A percentile compares a stretch with the other conserved stretches of the same genome.
Conservation (phyloP, 352 stramenopile genomes). For the Phytopythium kandeliae region DNA sequence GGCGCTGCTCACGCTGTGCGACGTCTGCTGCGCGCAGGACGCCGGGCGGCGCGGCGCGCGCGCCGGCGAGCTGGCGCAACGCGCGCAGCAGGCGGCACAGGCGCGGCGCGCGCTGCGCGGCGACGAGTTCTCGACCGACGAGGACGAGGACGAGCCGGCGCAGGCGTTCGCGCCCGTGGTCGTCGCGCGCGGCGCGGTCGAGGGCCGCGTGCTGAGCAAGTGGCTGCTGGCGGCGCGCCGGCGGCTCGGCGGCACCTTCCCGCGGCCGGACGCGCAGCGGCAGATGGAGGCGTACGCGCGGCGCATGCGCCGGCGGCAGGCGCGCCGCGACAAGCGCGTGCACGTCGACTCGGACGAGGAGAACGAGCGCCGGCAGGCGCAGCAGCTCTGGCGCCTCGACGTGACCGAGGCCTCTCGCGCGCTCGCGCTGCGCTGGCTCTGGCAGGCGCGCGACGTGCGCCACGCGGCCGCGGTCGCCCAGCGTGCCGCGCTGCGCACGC, state of each 20-base stretch:
- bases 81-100: constrained; percentile 20
- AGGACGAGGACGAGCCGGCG: constrained; percentile 44
- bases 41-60: constrained; percentile 11
- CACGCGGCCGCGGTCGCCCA: constrained; percentile 38
- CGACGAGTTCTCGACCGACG: constrained; percentile 93
- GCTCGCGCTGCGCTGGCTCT: constrained; percentile 74
- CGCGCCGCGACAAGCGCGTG: constrained; percentile 47
- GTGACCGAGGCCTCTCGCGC: constrained; percentile 79
- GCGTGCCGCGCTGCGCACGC: constrained; percentile 47
- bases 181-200: constrained; percentile 80
- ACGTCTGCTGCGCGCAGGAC: constrained; percentile 74
- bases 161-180: constrained; percentile 91
- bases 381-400: constrained; percentile 58
- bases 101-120: constrained; percentile 42
- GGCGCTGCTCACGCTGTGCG: constrained; percentile 92
- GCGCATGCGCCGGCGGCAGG: constrained; percentile 75
- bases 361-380: constrained; percentile 36
- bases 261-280: constrained; percentile 67
- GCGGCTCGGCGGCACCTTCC: constrained; percentile 89
- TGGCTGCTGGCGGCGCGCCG: constrained; percentile 92
- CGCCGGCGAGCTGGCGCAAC: constrained; percentile 47
- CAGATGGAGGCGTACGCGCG: constrained; percentile 93
- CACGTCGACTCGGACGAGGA: constrained; percentile 75
- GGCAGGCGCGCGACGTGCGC: constrained; percentile 60
- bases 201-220: constrained; percentile 93